A percentile compares a stretch with the other conserved stretches of the same genome.
Evolutionary conservation across 495 filamentous ascomycete genomes (phyloP).

Genomic region (Aspergillus ostianus): DNA sequence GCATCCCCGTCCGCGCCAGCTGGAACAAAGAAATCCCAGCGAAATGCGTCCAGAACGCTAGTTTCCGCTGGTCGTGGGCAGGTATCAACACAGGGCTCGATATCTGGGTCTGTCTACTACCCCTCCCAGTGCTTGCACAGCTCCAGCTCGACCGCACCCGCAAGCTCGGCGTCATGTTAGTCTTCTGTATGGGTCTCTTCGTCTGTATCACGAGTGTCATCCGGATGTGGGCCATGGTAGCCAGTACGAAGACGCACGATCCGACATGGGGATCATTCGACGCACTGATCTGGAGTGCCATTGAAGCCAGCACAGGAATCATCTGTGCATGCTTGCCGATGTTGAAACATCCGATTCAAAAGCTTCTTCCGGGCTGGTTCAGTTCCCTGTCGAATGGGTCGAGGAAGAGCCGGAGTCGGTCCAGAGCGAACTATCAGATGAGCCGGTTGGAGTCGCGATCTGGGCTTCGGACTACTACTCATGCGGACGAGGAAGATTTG

Average conservation of each 20-base stretch:
- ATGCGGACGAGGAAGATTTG: background rate
- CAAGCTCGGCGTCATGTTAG: conserved; percentile 33
- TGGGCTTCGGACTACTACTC: conserved; percentile 4
- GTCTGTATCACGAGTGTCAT: conserved; percentile 26
- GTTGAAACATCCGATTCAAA: conserved; percentile 33
- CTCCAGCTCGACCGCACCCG: conserved; percentile 42
- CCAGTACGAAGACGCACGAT: conserved; percentile 24
- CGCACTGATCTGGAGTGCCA: conserved; percentile 27
- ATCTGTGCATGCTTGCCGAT: conserved; percentile 29
- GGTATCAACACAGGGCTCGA: conserved; percentile 38
- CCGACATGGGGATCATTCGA: conserved; percentile 21
- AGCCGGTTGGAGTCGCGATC: conserved; percentile 12
- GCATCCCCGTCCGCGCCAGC: conserved; percentile 36
- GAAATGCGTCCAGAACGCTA: conserved; percentile 19
- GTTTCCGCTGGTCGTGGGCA: conserved; percentile 24
- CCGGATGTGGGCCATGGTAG: conserved; percentile 26
- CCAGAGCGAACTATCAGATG: conserved; percentile 11
- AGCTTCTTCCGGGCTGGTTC: conserved; percentile 27
- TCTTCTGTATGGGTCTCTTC: conserved; percentile 35
- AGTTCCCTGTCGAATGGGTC: conserved; percentile 11
- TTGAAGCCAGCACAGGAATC: conserved; percentile 25
- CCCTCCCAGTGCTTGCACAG: conserved; percentile 36
- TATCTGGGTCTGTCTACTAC: conserved; percentile 38
- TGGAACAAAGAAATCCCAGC: conserved; percentile 30
- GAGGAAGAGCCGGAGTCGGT: conserved; percentile 7